Evolutionary conservation across 768 basidiomycete genomes (phyloP), one percentile per base, ranked within the genome.

Genomic region (Termitomyces sp.): DNA sequence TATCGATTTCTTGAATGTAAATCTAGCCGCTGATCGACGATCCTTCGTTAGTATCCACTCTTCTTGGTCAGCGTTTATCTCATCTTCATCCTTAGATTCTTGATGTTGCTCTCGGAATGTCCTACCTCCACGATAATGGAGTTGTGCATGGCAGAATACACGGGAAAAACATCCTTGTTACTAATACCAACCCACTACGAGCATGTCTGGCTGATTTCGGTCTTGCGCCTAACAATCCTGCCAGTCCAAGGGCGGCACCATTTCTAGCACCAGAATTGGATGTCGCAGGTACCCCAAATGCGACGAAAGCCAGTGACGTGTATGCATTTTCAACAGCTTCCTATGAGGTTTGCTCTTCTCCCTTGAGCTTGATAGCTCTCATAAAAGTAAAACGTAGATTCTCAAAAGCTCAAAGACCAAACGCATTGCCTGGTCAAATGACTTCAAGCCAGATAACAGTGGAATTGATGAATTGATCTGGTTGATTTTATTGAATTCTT

Each of bases 281-380:
- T 12, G 42, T 18, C 9, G 3, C 32, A 0, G 12, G 14, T 3
- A 9, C 22, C 8, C 22, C 14, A 48, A 13, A 20, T 44, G 40
- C 51, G 56, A 24, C 38, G 53, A 44, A 44, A 18, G 50, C 49
- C 16, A 56, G 53, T 36, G 62, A 63, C 36, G 45, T 61, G 22
- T 63, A 58, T 12, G 59, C 62, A 8, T 63, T 60, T 45, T 54
- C 56, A 12, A 61, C 38, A 10, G 26, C 58, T 18, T 49, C 49
- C 3, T 61, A 58, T 40, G 49, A 61, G 54, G 62, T 63, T 14
- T 2, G 13, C 9, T 30, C 16, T 35, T 38, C 6, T 8, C 18
- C 7, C 24, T 3, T 51, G 7, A 16, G 5, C 32, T 9, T 51
- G 10, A 8, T 14, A 32, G 2, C 20, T 33, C 20, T 42, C 30